Evolutionary conservation across 148 eudicot genomes (phyloP), one percentile per base, ranked within the genome.

Genomic region (Fagopyrum esculentum): DNA sequence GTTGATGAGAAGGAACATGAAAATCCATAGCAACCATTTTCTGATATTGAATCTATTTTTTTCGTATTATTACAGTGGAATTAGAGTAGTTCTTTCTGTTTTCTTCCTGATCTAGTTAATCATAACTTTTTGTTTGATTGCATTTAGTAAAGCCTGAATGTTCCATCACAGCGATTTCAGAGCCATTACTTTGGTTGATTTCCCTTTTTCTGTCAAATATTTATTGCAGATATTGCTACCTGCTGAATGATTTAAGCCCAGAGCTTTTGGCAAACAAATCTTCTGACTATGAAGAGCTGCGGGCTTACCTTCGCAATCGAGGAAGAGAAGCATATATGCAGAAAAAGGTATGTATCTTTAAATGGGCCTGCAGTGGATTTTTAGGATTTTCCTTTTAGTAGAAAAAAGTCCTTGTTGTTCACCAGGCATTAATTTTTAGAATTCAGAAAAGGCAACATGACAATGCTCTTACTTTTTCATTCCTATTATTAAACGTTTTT

Each of bases 291-390:
- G 92, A 92, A 57, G 99, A 90, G 73, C 70, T 95, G 83, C 87
- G 74, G 78, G 82, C 82, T 79, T 92, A 84, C 74, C 96, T 95
- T 80, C 96, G 60, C 72, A 81, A 83, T 74, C 84, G 92, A 82
- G 99, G 99, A 54, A 87, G 97, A 78, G 98, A 95, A 76, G 99
- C 98, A 46, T 95, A 95, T 80, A 47, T 90, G 72, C 89, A 83
- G 79, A 95, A 95, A 86, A 84, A 87, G 92, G 99, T 95, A 7
- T 49, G 86, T 75, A 73, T 73, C 51, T 73, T 22, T 17, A 56
- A n/a, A 17, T 19, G 16, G 4, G 56, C 61, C 26, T 56, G 29
- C 61, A 56, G 29, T 56, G 29, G 29, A 22, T 2, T 56, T 56
- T 56, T 56, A n/a, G 29, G 61, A 17, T 5, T 15, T 56, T 8